Percentiles rank a stretch among this genome's conserved stretches.
Evolutionary conservation across 2,329 filamentous ascomycete genomes (phyloP).

Genomic region (Colletotrichum sp.): DNA sequence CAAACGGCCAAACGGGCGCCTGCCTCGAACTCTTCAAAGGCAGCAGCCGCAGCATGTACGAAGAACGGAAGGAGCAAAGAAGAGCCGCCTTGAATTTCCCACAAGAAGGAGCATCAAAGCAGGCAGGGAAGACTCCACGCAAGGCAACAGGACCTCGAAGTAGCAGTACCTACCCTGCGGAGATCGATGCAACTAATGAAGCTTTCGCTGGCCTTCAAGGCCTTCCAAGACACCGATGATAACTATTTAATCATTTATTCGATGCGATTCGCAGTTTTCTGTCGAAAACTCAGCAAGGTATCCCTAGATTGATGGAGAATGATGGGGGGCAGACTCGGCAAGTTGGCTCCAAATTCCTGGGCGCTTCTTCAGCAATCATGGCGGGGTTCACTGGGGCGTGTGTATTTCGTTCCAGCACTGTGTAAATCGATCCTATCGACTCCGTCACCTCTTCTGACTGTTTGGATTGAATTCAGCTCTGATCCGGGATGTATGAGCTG

Average conservation of each 20-base stretch:
- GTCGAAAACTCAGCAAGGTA: not conserved
- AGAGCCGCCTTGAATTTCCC: not conserved
- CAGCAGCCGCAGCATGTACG: not conserved
- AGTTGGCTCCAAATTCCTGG: not conserved
- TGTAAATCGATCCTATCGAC: not conserved
- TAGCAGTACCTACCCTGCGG: not conserved
- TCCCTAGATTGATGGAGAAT: not conserved
- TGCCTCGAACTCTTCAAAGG: not conserved
- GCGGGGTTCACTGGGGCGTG: not conserved
- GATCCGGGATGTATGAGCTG: not conserved
- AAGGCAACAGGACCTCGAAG: not conserved
- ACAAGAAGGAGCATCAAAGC: not conserved
- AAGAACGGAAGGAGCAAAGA: not conserved
- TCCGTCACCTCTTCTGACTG: not conserved
- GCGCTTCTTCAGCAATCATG: not conserved
- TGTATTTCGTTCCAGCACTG: not conserved
- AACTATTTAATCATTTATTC: not conserved
- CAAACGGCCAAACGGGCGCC: not conserved
- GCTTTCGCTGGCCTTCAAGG: not conserved
- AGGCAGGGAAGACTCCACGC: not conserved
- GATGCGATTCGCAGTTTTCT: not conserved
- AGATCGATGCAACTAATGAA: not conserved
- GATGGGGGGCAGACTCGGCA: not conserved
- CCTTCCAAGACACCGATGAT: not conserved
- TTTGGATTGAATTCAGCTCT: rapidly evolving